Base-by-base conservation (phyloP, 768 basidiomycete species). In the Punctularia strigosozonata region DNA sequence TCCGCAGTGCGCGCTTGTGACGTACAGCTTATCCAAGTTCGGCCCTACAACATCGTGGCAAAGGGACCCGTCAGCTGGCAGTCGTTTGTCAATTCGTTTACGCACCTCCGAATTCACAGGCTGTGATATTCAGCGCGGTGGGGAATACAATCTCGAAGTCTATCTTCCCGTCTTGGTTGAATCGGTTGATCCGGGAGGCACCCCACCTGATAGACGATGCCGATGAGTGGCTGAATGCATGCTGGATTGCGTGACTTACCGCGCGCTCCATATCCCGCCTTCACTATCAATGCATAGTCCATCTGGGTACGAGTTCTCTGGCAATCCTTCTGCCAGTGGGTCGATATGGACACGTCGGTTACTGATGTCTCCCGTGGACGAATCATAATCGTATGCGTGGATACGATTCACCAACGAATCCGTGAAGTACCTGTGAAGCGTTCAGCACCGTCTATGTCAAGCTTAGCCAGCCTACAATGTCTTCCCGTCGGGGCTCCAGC, bases 91-190 rank as follows among this genome's bases (percentile, higher is more conserved):
- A n/a, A n/a, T n/a, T n/a, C n/a, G n/a, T n/a, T n/a, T n/a, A 41
- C 55, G 49, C 47, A 73, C 77, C 78, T 56, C 78, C 80, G 51
- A 82, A 82, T 49, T 73, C 75, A 45, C 79, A 80, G 8, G 77
- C 66, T 4, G 80, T 82, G 25, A 81, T 62, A 39, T 77, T 73
- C 42, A 75, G 56, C 4, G 64, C 80, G n/a, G 65, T 72, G 18
- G 78, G 77, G 46, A 82, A 75, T 14, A 60, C 35, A 26, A 82
- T 62, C 48, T 76, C 69, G 7, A 73, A 52, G 48, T 79, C 75
- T 15, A 77, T 59, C 19, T 51, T 48, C 4, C 80, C 80, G n/a
- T 69, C 61, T 21, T 55, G 55, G 20, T 63, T 64, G 47, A 75
- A 79, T 36, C 78, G 63, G 32, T 74, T 58, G 39, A 81, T 63